Evolutionary conservation across 2,329 filamentous ascomycete genomes (phyloP).

Genomic region (Ophioceras dolichostomum): DNA sequence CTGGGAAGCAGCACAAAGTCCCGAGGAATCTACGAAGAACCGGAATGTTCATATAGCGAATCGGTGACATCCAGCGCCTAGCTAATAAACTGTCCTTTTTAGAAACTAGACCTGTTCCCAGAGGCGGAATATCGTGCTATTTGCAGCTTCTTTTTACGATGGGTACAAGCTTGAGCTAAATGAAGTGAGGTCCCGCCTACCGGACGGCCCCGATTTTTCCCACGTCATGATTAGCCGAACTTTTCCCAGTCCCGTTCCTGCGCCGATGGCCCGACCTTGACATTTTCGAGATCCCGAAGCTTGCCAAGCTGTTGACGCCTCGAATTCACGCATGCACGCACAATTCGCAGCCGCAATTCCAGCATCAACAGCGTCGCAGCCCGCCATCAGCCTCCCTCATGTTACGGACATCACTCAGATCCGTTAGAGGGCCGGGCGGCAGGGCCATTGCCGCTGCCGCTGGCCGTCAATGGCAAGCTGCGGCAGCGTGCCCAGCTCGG

Average conservation of each 20-base stretch:
- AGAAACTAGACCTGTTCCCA: too few species aligned
- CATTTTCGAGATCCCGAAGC: background rate
- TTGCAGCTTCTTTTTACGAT: too few species aligned
- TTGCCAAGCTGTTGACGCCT: too few species aligned
- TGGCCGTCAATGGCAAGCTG: conserved; percentile 46
- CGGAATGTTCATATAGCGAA: too few species aligned
- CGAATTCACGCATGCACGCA: background rate
- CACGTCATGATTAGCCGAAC: background rate
- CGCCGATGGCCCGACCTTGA: background rate
- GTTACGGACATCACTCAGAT: conserved; percentile 58
- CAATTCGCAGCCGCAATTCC: background rate
- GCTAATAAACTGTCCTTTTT: too few species aligned
- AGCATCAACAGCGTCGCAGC: conserved; percentile 11
- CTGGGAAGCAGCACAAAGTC: too few species aligned
- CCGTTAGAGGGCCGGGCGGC: conserved; percentile 45
- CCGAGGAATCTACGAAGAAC: too few species aligned
- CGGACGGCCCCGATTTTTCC: background rate
- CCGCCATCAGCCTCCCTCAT: conserved; percentile 43
- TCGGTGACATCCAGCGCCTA: too few species aligned
- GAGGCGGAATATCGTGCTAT: too few species aligned
- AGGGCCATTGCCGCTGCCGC: conserved; percentile 38
- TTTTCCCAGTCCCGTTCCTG: background rate
- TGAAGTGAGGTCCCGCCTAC: background rate
- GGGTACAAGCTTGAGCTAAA: background rate
- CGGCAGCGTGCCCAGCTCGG: conserved; percentile 22